These are phyloP conservation scores for Colletotrichum acutatum DNA, from an alignment of 2,329 filamentous ascomycete species.

Conservation along the genomic window DNA sequence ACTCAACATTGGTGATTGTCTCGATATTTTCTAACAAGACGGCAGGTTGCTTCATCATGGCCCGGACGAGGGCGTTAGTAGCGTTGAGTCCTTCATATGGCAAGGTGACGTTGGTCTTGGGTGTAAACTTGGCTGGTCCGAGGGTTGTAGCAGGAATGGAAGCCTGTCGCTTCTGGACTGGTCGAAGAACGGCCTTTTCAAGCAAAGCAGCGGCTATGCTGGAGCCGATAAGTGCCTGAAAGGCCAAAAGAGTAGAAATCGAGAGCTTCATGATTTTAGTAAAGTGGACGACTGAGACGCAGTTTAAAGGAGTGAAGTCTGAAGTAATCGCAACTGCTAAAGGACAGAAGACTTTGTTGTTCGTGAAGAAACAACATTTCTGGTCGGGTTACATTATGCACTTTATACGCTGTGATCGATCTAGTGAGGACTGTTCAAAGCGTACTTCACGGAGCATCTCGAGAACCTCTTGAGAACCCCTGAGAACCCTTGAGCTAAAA, in stretches of 20 bases:
- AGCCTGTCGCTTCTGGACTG: constrained; percentile 15
- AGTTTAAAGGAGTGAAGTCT: neutral
- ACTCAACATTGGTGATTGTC: constrained; percentile 31
- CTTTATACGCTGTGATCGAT: neutral
- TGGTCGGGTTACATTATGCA: neutral
- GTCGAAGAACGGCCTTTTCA: constrained; percentile 14
- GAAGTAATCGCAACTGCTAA: neutral
- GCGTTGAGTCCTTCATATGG: constrained; percentile 34
- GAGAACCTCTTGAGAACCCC: neutral
- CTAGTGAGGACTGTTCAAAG: neutral
- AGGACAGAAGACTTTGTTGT: neutral
- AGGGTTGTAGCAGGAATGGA: constrained; percentile 1
- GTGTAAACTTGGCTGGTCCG: constrained; percentile 35
- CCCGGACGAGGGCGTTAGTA: constrained; percentile 30
- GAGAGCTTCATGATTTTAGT: constrained; percentile 5
- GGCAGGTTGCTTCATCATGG: constrained; percentile 35
- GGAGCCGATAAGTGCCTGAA: constrained; percentile 12
- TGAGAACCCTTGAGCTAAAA: neutral
- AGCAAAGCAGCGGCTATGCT: constrained; percentile 18
- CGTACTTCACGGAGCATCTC: neutral
- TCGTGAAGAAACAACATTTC: neutral
- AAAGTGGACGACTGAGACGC: neutral
- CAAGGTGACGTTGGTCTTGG: constrained; percentile 35
- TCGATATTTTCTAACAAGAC: constrained; percentile 38
- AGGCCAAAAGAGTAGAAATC: constrained; percentile 20